Conservation (phyloP, 2,329 filamentous ascomycete species). For the Phialophora macrospora region DNA sequence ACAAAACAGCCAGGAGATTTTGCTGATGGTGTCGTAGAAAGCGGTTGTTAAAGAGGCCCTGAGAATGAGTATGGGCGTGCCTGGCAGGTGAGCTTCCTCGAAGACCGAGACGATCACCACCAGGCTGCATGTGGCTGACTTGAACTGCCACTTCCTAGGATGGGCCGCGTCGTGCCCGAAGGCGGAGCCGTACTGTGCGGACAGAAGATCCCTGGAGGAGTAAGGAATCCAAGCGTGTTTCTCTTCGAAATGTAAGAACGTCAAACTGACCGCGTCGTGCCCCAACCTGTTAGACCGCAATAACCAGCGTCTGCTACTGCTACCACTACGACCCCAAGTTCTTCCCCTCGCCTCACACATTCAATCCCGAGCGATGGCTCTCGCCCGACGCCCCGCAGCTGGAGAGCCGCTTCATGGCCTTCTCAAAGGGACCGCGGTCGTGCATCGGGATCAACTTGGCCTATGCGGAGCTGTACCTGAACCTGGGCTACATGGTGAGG, state of each 20-base stretch:
- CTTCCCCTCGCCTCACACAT: slow-evolving; percentile 25
- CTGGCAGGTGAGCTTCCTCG: slow-evolving; percentile 8
- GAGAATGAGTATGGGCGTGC: slow-evolving; percentile 21
- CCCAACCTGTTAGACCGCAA: slow-evolving; percentile 1
- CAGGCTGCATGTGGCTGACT: not conserved
- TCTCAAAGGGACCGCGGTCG: slow-evolving; percentile 34
- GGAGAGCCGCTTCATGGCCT: slow-evolving; percentile 26
- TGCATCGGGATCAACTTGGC: slow-evolving; percentile 40
- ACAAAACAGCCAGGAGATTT: too few relatives aligned
- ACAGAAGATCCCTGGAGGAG: slow-evolving; percentile 18
- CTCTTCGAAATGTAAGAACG: too few relatives aligned
- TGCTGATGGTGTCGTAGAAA: slow-evolving; percentile 13
- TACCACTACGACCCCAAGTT: slow-evolving; percentile 24
- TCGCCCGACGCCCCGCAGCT: slow-evolving; percentile 6
- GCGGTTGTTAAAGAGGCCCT: slow-evolving; percentile 28
- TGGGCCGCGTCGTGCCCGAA: slow-evolving; percentile 19
- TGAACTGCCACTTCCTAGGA: slow-evolving; percentile 3
- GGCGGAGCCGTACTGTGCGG: slow-evolving; percentile 18
- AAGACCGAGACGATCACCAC: not conserved
- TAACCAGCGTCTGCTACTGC: slow-evolving; percentile 19
- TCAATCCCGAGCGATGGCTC: slow-evolving; percentile 31
- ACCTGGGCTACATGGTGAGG: slow-evolving; percentile 43
- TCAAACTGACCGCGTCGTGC: not conserved
- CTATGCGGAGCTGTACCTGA: slow-evolving; percentile 44
- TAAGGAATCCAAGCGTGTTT: slow-evolving; percentile 6